Evolutionary conservation across 1,139 yeast species (phyloP).

Genomic region (Geotrichum phurueaensis): DNA sequence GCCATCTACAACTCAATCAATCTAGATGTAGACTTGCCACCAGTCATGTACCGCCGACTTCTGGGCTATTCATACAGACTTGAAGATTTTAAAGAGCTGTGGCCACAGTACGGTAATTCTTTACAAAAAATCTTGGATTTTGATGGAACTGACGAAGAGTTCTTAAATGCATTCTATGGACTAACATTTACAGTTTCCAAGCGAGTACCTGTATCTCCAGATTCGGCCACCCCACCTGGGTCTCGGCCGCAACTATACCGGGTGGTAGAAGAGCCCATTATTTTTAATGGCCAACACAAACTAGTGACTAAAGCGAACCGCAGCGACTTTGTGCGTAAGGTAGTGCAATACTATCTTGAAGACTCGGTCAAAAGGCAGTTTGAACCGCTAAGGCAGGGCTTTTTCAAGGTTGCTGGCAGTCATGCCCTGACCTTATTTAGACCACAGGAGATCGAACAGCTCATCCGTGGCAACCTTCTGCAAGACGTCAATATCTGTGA

Average conservation of each 20-base stretch:
- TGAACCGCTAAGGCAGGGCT: constrained; percentile 59
- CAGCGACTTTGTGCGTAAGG: constrained; percentile 53
- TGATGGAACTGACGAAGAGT: constrained; percentile 41
- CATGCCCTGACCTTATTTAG: constrained; percentile 71
- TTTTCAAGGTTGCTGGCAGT: constrained; percentile 69
- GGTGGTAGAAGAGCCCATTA: constrained; percentile 42
- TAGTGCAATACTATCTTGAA: constrained; percentile 55
- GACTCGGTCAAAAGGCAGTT: constrained; percentile 51
- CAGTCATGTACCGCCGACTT: constrained; percentile 67
- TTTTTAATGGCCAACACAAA: constrained; percentile 49
- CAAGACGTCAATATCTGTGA: constrained; percentile 48
- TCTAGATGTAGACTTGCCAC: constrained; percentile 70
- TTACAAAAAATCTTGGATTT: constrained; percentile 50
- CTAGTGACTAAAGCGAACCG: constrained; percentile 54
- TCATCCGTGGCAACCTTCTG: constrained; percentile 71
- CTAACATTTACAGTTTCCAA: constrained; percentile 1
- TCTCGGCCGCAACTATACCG: neutral
- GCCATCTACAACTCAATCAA: constrained; percentile 89
- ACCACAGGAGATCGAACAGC: constrained; percentile 71
- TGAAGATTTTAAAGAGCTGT: constrained; percentile 59
- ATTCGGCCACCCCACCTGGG: neutral
- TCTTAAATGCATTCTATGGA: neutral
- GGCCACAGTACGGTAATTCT: constrained; percentile 60
- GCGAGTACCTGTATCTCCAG: neutral
- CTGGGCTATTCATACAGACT: constrained; percentile 51